Conservation (phyloP, 2,329 filamentous ascomycete genomes). For the Trichoderma brevicompactum region DNA sequence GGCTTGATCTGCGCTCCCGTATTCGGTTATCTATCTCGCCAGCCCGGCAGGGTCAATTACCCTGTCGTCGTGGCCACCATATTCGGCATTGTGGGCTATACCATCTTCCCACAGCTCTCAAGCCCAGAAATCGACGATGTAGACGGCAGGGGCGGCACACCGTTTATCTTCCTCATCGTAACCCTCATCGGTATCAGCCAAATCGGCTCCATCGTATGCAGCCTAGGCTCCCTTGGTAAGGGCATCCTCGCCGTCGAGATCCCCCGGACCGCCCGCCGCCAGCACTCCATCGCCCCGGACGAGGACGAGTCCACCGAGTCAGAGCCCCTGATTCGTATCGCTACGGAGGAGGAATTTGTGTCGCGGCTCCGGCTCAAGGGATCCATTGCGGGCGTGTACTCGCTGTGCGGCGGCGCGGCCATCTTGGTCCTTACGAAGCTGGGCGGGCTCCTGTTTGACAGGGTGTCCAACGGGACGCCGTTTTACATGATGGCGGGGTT, state of each 20-base stretch:
- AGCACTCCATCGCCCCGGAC: conserved; percentile 41
- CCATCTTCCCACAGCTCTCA: conserved; percentile 71
- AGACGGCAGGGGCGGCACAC: conserved; percentile 68
- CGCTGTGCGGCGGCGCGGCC: conserved; percentile 83
- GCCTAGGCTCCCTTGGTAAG: conserved; percentile 81
- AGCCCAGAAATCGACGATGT: conserved; percentile 74
- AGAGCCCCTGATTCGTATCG: conserved; percentile 46
- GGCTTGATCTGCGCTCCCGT: conserved; percentile 83
- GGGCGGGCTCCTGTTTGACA: conserved; percentile 85
- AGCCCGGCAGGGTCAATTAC: conserved; percentile 67
- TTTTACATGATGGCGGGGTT: conserved; percentile 95
- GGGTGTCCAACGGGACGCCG: conserved; percentile 71
- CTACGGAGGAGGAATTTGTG: conserved; percentile 41
- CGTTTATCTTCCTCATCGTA: conserved; percentile 74
- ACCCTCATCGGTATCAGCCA: conserved; percentile 87
- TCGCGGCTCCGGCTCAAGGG: conserved; percentile 75
- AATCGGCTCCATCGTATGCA: conserved; percentile 95
- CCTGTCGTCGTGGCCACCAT: conserved; percentile 74
- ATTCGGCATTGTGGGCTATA: conserved; percentile 78
- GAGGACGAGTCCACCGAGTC: conserved; percentile 49
- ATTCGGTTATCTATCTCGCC: conserved; percentile 84
- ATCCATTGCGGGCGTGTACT: conserved; percentile 93
- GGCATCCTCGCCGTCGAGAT: conserved; percentile 68
- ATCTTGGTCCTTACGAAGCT: conserved; percentile 91
- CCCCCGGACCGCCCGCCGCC: conserved; percentile 35